Percentiles rank a stretch among this genome's conserved stretches.
Evolutionary conservation across 192 early-diverging fungal genomes (phyloP).

Genomic region (Podila epicladia): DNA sequence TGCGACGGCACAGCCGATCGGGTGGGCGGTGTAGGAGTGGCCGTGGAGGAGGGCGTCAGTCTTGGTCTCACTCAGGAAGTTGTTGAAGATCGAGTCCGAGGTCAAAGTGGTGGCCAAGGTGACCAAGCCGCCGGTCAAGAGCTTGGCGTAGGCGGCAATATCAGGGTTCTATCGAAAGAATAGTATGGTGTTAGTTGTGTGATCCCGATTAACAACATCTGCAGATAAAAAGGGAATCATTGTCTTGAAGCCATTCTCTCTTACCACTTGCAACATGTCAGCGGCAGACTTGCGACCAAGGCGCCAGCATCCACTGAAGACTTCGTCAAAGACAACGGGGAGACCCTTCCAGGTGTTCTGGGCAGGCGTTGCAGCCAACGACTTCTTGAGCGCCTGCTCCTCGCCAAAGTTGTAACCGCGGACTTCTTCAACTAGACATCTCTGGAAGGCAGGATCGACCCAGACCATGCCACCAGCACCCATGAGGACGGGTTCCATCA

Average conservation of each 20-base stretch:
- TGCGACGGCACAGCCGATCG: constrained; percentile 81
- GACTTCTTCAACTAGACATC: constrained; percentile 65
- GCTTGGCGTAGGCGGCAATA: constrained; percentile 80
- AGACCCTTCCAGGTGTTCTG: constrained; percentile 59
- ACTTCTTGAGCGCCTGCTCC: constrained; percentile 17
- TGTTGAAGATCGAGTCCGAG: constrained; percentile 69
- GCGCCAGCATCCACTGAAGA: constrained; percentile 79
- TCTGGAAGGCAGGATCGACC: constrained; percentile 82
- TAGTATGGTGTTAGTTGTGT: not conserved
- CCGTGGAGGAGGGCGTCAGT: constrained; percentile 82
- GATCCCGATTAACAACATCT: not conserved
- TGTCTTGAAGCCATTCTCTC: constrained; percentile 2
- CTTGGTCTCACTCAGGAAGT: constrained; percentile 69
- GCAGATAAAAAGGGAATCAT: not conserved
- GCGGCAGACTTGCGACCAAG: constrained; percentile 67
- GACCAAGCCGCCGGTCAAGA: constrained; percentile 78
- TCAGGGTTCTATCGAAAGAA: constrained; percentile 65
- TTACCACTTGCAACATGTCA: constrained; percentile 69
- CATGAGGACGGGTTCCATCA: constrained; percentile 83
- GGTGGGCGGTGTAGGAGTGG: constrained; percentile 86
- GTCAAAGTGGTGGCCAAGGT: constrained; percentile 77
- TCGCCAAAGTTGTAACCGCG: constrained; percentile 46
- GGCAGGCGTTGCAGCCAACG: not conserved
- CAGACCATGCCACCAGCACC: constrained; percentile 90
- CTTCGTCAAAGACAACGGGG: constrained; percentile 86